These are phyloP conservation scores for Breviolum minutum DNA, from an alignment of 73 alveolate species.

Conservation along the genomic window DNA sequence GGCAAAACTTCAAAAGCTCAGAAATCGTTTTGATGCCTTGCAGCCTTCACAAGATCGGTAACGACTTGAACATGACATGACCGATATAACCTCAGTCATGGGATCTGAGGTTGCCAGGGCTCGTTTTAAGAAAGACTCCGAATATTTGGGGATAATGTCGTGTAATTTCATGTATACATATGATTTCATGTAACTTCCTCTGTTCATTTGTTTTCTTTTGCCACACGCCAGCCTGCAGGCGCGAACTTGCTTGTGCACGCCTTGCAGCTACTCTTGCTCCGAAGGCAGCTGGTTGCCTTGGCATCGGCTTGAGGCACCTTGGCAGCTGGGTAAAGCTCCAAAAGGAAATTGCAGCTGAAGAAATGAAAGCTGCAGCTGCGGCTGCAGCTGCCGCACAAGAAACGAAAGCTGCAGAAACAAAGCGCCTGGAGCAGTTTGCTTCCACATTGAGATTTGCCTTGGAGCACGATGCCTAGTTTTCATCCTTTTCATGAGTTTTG, in stretches of 20 bases:
- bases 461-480: not conserved
- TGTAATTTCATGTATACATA: not conserved
- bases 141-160: not conserved
- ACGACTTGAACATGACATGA: too few relatives aligned
- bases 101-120: not conserved
- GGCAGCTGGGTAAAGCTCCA: not conserved
- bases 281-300: not conserved
- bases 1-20: too few relatives aligned
- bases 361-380: not conserved
- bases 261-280: not conserved
- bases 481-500: not conserved
- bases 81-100: not conserved
- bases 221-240: not conserved
- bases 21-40: too few relatives aligned
- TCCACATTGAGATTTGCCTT: not conserved
- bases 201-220: not conserved
- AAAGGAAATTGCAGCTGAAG: not conserved
- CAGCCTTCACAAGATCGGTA: too few relatives aligned
- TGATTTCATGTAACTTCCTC: not conserved
- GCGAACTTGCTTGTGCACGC: not conserved
- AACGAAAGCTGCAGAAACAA: not conserved
- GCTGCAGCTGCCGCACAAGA: not conserved
- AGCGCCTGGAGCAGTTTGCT: constrained; percentile 18
- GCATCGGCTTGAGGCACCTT: not conserved
- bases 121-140: not conserved